Evolutionary conservation across 1,139 yeast genomes (phyloP).

Genomic region (Kluyveromyces marxianus): DNA sequence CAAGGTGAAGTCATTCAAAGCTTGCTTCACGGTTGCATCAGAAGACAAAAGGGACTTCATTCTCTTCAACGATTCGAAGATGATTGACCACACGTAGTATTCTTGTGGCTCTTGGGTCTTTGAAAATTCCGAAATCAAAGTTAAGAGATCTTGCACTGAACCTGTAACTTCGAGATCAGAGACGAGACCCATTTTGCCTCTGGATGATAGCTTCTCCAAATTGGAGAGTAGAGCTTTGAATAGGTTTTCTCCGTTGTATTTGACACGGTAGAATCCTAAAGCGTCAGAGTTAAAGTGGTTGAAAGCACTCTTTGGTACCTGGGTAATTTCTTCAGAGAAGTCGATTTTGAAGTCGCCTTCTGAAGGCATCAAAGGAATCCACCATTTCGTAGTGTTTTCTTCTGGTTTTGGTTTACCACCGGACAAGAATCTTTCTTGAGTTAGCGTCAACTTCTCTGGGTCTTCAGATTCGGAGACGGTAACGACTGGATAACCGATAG

Average conservation of each 20-base stretch:
- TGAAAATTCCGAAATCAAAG: conserved; percentile 38
- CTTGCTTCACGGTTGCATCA: conserved; percentile 28
- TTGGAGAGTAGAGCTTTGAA: conserved; percentile 38
- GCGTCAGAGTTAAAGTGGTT: conserved; percentile 59
- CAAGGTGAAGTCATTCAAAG: conserved; percentile 37
- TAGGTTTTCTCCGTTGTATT: conserved; percentile 44
- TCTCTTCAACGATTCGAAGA: conserved; percentile 6
- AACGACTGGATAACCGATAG: conserved; percentile 59
- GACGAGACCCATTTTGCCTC: conserved; percentile 60
- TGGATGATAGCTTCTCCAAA: conserved; percentile 41
- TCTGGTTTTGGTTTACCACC: conserved; percentile 46
- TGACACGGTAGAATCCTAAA: conserved; percentile 60
- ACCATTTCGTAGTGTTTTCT: conserved; percentile 54
- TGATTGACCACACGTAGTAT: conserved; percentile 53
- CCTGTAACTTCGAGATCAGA: conserved; percentile 59
- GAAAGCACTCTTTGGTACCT: conserved; percentile 24
- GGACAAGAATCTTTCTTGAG: conserved; percentile 50
- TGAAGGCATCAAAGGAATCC: conserved; percentile 57
- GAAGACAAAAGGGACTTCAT: conserved; percentile 9
- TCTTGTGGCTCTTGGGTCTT: conserved; percentile 44
- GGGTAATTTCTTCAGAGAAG: background rate
- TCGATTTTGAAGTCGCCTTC: conserved; percentile 7
- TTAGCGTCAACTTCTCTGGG: conserved; percentile 30
- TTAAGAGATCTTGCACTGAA: conserved; percentile 54
- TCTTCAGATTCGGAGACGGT: conserved; percentile 33